Conservation (phyloP, 2,329 filamentous ascomycete genomes). For the Trichoderma sp. region DNA sequence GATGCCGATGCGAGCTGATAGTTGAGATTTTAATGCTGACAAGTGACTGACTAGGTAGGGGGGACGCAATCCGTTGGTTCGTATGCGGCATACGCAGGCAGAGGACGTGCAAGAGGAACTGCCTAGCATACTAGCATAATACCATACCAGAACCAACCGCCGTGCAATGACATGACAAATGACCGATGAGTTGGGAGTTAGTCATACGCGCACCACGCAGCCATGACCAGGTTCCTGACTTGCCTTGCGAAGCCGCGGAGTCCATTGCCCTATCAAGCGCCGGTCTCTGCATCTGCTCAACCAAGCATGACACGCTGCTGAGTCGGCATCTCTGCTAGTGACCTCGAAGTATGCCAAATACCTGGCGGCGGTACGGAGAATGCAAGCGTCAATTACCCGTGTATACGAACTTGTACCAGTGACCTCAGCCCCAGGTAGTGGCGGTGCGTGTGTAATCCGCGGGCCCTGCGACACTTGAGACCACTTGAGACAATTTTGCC, state of each 20-base stretch:
- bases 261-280: not conserved
- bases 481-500: not conserved
- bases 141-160: too few relatives aligned
- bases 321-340: not conserved
- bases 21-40: not conserved
- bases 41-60: not conserved
- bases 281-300: not conserved
- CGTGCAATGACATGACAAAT: not conserved
- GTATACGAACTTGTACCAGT: not conserved
- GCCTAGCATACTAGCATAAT: not conserved
- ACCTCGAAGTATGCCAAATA: not conserved
- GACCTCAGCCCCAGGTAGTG: not conserved
- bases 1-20: not conserved
- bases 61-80: not conserved
- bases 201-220: not conserved
- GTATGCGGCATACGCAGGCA: not conserved
- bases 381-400: not conserved
- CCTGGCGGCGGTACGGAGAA: not conserved
- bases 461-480: not conserved
- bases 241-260: not conserved
- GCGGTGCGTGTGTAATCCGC: not conserved
- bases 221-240: not conserved
- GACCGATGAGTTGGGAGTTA: constrained; percentile 5
- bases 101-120: not conserved
- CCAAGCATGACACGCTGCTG: not conserved